A percentile compares a stretch with the other conserved stretches of the same genome.
These are phyloP conservation scores for Diplogelasinospora grovesii DNA, from an alignment of 495 filamentous ascomycete species.

Conservation along the genomic window DNA sequence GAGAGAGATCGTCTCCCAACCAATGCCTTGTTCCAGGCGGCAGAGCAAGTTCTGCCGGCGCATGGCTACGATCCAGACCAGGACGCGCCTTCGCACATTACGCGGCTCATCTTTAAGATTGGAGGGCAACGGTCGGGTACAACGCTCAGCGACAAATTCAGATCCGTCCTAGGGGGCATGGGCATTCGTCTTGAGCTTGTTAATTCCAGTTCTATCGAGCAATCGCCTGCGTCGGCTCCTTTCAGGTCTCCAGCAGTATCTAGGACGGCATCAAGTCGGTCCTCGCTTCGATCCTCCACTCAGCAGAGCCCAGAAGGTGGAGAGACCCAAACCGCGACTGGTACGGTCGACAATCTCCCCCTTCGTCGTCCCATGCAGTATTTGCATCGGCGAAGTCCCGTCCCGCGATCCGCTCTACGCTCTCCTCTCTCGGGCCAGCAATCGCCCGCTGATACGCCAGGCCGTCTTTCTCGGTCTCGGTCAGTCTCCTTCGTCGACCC, in stretches of 20 bases:
- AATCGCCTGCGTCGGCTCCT: constrained; percentile 11
- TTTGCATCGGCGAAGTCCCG: constrained; percentile 10
- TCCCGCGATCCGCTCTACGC: constrained; percentile 7
- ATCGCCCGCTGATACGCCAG: no score
- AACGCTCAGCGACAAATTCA: constrained; percentile 29
- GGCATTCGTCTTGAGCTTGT: constrained; percentile 25
- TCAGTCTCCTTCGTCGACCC: constrained; percentile 12
- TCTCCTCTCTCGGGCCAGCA: background rate
- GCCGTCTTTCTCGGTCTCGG: constrained; percentile 5
- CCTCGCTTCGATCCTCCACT: constrained; percentile 1
- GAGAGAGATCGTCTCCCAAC: constrained; percentile 61
- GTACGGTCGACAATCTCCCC: background rate
- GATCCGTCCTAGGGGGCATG: constrained; percentile 25
- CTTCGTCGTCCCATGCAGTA: no score
- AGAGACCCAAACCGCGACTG: no score
- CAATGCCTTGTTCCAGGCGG: constrained; percentile 72
- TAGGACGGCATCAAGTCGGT: constrained; percentile 6
- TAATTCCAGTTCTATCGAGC: constrained; percentile 14
- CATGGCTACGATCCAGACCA: constrained; percentile 63
- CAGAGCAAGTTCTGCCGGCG: constrained; percentile 62
- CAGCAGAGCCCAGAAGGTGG: no score
- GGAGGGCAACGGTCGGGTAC: constrained; percentile 46
- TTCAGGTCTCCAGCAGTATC: no score
- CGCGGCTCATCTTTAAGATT: constrained; percentile 76
- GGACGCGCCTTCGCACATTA: constrained; percentile 59